Evolutionary conservation across 2,329 filamentous ascomycete species (phyloP).

Genomic region (Pyrenophora tritici-repentis): DNA sequence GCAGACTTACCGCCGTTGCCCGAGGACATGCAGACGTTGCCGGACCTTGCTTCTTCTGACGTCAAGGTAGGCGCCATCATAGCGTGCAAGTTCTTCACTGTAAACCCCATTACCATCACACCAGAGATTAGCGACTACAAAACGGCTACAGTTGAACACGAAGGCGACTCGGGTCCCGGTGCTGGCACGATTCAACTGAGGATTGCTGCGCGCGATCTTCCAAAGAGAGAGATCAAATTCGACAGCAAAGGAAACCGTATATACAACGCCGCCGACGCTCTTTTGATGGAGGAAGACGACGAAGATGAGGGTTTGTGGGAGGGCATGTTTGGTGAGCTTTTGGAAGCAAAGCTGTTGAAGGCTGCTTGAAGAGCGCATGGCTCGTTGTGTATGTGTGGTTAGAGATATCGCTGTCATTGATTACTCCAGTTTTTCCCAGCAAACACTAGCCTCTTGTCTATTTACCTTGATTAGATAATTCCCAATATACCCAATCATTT

Average conservation of each 20-base stretch:
- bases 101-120: constrained; percentile 65
- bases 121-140: constrained; percentile 66
- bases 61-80: constrained; percentile 66
- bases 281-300: constrained; percentile 33
- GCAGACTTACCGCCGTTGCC: constrained; percentile 70
- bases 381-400: neutral
- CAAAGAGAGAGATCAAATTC: constrained; percentile 61
- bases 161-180: constrained; percentile 51
- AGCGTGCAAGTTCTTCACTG: constrained; percentile 67
- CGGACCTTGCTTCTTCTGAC: constrained; percentile 55
- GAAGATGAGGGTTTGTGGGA: constrained; percentile 36
- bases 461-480: neutral
- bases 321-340: constrained; percentile 33
- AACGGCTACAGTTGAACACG: constrained; percentile 65
- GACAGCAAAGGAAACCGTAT: constrained; percentile 73
- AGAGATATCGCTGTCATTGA: neutral
- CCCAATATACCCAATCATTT: constrained; percentile 4
- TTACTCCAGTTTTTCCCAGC: no score
- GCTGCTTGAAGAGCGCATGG: constrained; percentile 17
- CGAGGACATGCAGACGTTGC: constrained; percentile 60
- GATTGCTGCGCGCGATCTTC: constrained; percentile 71
- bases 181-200: constrained; percentile 63
- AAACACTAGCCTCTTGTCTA: no score
- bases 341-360: constrained; percentile 36
- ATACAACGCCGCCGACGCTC: constrained; percentile 66